Evolutionary conservation across 1,284 basidiomycete genomes (phyloP).

Genomic region (Singerocomus inundabilis): DNA sequence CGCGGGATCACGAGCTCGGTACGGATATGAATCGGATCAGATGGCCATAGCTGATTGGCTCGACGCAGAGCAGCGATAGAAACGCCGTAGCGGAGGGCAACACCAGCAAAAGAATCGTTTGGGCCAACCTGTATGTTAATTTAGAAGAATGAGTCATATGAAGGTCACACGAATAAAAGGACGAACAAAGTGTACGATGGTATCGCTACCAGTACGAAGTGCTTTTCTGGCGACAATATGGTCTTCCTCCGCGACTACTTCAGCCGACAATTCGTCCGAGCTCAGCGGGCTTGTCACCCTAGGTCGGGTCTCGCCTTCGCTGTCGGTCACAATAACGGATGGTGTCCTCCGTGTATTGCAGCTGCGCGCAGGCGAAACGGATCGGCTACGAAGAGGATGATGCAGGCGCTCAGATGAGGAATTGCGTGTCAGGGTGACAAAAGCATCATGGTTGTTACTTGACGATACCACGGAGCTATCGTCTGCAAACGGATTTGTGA

Average conservation of each 20-base stretch:
- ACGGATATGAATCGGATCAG: conserved; percentile 85
- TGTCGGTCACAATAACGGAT: not conserved
- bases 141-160: not conserved
- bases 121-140: conserved; percentile 54
- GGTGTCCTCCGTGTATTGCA: not conserved
- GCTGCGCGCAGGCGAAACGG: conserved; percentile 9
- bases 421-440: not conserved
- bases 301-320: conserved; percentile 5
- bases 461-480: not conserved
- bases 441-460: not conserved
- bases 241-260: not conserved
- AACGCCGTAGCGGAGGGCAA: conserved; percentile 86
- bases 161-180: not conserved
- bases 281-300: conserved; percentile 1
- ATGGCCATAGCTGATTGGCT: conserved; percentile 88
- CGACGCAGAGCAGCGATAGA: conserved; percentile 78
- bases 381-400: conserved; percentile 22
- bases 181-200: conserved; percentile 24
- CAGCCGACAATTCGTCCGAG: not conserved
- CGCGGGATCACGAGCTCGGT: conserved; percentile 76
- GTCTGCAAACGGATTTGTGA: conserved; percentile 17
- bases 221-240: not conserved
- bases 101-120: conserved; percentile 78
- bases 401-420: not conserved
- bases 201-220: not conserved